Evolutionary conservation across 2,329 filamentous ascomycete genomes (phyloP).

Genomic region (Cercospora citrullina): DNA sequence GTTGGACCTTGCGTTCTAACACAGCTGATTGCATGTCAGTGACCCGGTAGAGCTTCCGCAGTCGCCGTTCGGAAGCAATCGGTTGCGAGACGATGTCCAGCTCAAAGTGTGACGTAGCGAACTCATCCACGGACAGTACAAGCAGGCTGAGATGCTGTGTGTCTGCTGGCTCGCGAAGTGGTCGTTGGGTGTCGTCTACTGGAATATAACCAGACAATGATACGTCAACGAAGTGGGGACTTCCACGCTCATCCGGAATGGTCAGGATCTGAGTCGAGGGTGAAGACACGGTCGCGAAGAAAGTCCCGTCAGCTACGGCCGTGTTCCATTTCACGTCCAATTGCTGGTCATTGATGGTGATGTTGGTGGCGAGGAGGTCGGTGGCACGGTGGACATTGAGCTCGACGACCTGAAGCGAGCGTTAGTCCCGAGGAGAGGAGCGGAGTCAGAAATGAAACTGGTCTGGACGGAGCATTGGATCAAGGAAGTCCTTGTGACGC

Average conservation of each 20-base stretch:
- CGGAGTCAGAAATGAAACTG: conserved; percentile 15
- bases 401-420: conserved; percentile 42
- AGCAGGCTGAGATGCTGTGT: conserved; percentile 18
- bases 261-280: conserved; percentile 19
- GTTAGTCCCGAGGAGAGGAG: conserved; percentile 35
- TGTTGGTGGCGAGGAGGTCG: conserved; percentile 43
- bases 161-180: conserved; percentile 13
- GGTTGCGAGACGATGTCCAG: conserved; percentile 18
- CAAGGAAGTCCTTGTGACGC: conserved; percentile 35
- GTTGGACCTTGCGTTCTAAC: conserved; percentile 7
- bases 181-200: background rate
- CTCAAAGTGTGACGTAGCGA: conserved; percentile 14
- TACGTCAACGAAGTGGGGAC: conserved; percentile 19
- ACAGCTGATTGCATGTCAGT: conserved; percentile 16
- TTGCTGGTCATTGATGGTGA: conserved; percentile 47
- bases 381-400: conserved; percentile 43
- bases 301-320: conserved; percentile 35
- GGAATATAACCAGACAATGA: conserved; percentile 19
- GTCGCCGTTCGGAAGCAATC: conserved; percentile 8
- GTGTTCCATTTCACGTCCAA: conserved; percentile 45
- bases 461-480: conserved; percentile 10
- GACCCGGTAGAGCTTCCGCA: conserved; percentile 17
- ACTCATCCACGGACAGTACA: conserved; percentile 14
- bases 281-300: conserved; percentile 38
- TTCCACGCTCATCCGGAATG: conserved; percentile 22